Evolutionary conservation across 768 basidiomycete genomes (phyloP), one percentile per base, ranked within the genome.

Genomic region (Calvatia gigantea): DNA sequence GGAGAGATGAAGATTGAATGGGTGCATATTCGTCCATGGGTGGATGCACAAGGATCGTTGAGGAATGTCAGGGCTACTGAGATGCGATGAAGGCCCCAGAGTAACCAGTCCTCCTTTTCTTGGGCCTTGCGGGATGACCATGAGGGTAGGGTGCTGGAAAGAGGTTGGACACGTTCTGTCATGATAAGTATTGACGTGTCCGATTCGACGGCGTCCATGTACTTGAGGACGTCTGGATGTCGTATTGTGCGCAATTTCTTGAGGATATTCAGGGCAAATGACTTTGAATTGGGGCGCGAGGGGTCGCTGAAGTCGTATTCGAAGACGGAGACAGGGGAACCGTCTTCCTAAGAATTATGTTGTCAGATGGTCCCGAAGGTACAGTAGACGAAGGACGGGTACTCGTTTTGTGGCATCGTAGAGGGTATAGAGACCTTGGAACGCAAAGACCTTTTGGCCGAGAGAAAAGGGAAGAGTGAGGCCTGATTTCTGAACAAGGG

Each of bases 151-250:
- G 82, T 80, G 6, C 71, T 66, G 12, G 80, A 75, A 17, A 98
- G 73, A 4, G 96, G 92, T 29, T 82, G 78, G 11, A 98, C 87
- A 3, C 92, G 87, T 70, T 99, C 97, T 1, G 97, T 99, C 79
- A 98, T 90, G 63, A 99, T 90, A 68, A 91, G 88, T 39, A 98
- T 81, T 0, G 81, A 81, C 11, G 83, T 81, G 49, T 98, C 97
- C 1, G 93, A 88, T 68, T 98, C 95, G 15, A 92, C 84, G 1
- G 83, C 91, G 60, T 98, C 97, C 75, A 99, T 83, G 72, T 95
- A 98, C 67, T 91, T 95, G 62, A 99, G 83, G 1, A 98, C 84
- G 70, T 98, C 94, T 0, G 97, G 97, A 77, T 99, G 97, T 32
- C 97, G 84, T 7, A 87, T 91, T 2, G 91, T 89, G 39, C 95